Evolutionary conservation across 805 yeast genomes (phyloP).

Genomic region (Metschnikowia matae): DNA sequence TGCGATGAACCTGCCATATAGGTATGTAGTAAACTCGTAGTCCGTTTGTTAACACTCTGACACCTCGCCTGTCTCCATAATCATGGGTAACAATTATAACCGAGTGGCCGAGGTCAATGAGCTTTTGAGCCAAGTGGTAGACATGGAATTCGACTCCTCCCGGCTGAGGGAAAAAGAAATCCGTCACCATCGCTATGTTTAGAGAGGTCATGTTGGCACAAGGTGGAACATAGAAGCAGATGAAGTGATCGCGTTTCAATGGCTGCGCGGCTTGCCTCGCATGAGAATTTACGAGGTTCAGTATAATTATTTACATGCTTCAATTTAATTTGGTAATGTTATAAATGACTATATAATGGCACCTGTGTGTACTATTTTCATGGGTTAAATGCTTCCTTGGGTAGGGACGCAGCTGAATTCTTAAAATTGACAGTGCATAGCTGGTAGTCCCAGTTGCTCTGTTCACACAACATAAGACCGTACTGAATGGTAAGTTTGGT

Average conservation of each 20-base stretch:
- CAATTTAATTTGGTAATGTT: not conserved
- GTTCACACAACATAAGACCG: slow-evolving; percentile 79
- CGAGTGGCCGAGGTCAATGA: slow-evolving; percentile 76
- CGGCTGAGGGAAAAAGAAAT: slow-evolving; percentile 96
- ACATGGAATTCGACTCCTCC: slow-evolving; percentile 98
- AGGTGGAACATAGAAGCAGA: not conserved
- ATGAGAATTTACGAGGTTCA: not conserved
- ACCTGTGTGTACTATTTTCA: not conserved
- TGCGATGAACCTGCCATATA: slow-evolving; percentile 70
- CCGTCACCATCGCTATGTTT: slow-evolving; percentile 75
- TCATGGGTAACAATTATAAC: slow-evolving; percentile 88
- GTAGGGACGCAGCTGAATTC: slow-evolving; percentile 52
- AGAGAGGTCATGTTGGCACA: slow-evolving; percentile 12
- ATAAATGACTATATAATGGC: not conserved
- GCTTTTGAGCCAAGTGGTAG: slow-evolving; percentile 81
- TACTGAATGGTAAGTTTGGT: slow-evolving; percentile 78
- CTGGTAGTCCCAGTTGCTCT: slow-evolving; percentile 78
- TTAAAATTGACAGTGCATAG: slow-evolving; percentile 68
- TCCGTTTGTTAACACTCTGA: slow-evolving; percentile 82
- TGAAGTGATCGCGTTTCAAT: not conserved
- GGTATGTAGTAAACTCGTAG: slow-evolving; percentile 92
- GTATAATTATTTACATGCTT: not conserved
- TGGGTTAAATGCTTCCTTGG: slow-evolving; percentile 35
- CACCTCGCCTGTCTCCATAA: slow-evolving; percentile 77
- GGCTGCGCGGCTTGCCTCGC: slow-evolving; percentile 1